Conservation (phyloP, 2,329 filamentous ascomycete species). For the Bipolaris bicolor region DNA sequence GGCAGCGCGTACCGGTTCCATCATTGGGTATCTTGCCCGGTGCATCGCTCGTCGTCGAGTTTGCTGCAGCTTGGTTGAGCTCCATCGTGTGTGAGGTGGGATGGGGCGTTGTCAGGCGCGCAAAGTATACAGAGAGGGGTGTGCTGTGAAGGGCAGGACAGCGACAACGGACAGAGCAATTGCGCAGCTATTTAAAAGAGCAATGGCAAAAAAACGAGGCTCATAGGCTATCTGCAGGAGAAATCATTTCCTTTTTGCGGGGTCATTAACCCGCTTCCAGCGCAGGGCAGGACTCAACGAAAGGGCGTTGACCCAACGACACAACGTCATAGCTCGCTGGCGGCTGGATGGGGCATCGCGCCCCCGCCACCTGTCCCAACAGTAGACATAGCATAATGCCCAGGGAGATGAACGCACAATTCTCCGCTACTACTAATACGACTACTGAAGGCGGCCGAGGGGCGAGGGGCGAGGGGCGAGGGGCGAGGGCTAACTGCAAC, state of each 20-base stretch:
- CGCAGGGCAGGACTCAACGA: slow-evolving; percentile 39
- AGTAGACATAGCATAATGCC: slow-evolving; percentile 15
- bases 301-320: slow-evolving; percentile 30
- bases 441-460: neutral
- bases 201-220: neutral
- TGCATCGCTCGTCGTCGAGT: slow-evolving; percentile 53
- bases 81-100: slow-evolving; percentile 37
- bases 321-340: slow-evolving; percentile 42
- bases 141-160: slow-evolving; percentile 19
- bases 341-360: slow-evolving; percentile 28
- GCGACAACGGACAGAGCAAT: no score
- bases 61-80: slow-evolving; percentile 54
- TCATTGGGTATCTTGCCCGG: slow-evolving; percentile 66
- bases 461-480: neutral
- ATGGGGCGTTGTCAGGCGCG: slow-evolving; percentile 13
- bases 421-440: slow-evolving; percentile 3
- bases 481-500: neutral
- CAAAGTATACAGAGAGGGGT: slow-evolving; percentile 7
- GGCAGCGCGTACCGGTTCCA: slow-evolving; percentile 66
- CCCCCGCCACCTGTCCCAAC: slow-evolving; percentile 34
- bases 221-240: slow-evolving; percentile 1
- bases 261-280: slow-evolving; percentile 37
- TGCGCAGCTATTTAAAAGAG: slow-evolving; percentile 2
- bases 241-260: slow-evolving; percentile 37
- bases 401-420: slow-evolving; percentile 31